These are phyloP conservation scores for Yarrowia sp. DNA, from an alignment of 805 yeast species.

Conservation along the genomic window DNA sequence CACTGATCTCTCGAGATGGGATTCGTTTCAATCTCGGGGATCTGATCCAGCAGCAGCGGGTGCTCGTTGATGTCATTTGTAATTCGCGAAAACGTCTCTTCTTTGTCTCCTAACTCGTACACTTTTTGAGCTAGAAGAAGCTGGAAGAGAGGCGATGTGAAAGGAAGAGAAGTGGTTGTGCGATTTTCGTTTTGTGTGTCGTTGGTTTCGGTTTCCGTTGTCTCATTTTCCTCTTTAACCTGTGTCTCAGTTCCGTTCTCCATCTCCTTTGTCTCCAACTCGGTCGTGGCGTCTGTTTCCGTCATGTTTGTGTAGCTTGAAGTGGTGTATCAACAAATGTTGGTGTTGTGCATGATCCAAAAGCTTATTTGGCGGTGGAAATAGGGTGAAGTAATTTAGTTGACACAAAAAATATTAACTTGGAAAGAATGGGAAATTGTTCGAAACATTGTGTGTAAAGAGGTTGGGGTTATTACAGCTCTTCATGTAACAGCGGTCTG, in stretches of 20 bases:
- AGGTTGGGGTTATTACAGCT: no score
- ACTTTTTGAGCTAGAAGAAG: slow-evolving; percentile 49
- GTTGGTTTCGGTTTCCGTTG: background rate
- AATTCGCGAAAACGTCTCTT: slow-evolving; percentile 43
- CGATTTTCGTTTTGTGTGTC: background rate
- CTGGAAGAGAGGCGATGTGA: slow-evolving; percentile 43
- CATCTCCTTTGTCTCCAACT: background rate
- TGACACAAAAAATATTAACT: no score
- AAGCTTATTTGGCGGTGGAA: background rate
- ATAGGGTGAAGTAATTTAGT: no score
- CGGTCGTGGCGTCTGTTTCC: slow-evolving; percentile 5
- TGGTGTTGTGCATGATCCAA: slow-evolving; percentile 20
- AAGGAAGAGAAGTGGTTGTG: background rate
- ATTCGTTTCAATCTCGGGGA: slow-evolving; percentile 21
- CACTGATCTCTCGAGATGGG: slow-evolving; percentile 16
- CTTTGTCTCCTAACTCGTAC: slow-evolving; percentile 47
- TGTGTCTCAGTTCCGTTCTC: background rate
- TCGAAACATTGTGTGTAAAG: no score
- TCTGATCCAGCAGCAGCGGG: slow-evolving; percentile 44
- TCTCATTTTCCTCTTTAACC: background rate
- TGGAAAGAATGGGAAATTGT: no score
- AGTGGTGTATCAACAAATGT: background rate
- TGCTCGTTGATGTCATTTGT: slow-evolving; percentile 46
- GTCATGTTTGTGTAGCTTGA: background rate
- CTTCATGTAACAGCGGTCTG: no score